phyloP scores from a whole-genome alignment of 1,284 basidiomycete genomes.

The Thecaphora thlaspeos region DNA sequence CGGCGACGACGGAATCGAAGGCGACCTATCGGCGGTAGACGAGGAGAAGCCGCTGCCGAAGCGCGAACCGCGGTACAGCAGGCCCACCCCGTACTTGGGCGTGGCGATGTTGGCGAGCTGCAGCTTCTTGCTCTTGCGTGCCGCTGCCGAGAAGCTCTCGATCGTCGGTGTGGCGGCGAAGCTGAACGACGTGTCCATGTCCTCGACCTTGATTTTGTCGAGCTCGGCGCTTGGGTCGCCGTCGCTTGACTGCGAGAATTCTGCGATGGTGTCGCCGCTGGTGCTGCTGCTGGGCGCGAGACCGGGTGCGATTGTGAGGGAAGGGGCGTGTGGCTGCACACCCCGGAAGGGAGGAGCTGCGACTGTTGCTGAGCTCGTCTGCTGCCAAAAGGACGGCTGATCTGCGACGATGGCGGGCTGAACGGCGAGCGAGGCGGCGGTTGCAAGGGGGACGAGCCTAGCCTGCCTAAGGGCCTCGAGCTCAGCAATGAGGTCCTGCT shows the following conservation, averaged over 20 bases:
- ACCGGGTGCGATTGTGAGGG: neutral
- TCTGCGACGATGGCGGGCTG: too few relatives aligned
- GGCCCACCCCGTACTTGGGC: neutral
- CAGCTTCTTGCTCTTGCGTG: neutral
- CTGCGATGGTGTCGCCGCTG: too few relatives aligned
- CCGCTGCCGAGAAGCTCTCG: constrained; percentile 1
- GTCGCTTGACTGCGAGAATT: too few relatives aligned
- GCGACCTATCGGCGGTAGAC: neutral
- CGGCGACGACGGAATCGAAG: neutral
- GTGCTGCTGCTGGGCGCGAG: neutral
- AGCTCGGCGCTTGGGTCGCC: neutral
- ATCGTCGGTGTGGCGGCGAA: constrained; percentile 31
- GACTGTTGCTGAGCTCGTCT: neutral
- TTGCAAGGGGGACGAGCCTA: neutral
- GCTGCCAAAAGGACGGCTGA: constrained; percentile 1
- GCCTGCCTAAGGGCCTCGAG: neutral
- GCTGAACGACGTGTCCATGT: constrained; percentile 3
- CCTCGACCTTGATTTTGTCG: neutral
- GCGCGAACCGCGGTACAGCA: neutral
- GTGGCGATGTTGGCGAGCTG: neutral
- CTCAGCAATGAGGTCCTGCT: neutral
- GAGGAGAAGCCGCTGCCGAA: neutral
- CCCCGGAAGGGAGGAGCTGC: neutral
- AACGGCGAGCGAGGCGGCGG: too few relatives aligned
- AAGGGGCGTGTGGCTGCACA: neutral